Percentiles rank a stretch among this genome's conserved stretches.
phyloP scores from a whole-genome alignment of 1,284 basidiomycete genomes.

The Omphalotus olearius region DNA sequence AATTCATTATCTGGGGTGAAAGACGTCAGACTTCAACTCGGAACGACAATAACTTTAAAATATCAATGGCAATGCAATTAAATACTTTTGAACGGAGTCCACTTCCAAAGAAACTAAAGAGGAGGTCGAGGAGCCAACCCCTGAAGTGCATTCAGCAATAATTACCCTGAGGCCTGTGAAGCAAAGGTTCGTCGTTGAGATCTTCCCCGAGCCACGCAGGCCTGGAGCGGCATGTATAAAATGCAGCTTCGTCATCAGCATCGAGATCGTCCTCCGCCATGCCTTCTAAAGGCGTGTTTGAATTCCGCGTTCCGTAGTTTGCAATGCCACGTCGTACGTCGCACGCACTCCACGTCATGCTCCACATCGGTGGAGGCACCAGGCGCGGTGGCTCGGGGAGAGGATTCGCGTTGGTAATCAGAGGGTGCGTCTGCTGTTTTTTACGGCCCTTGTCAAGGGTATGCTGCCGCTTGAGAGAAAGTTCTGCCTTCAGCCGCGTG shows the following conservation, averaged over 20 bases:
- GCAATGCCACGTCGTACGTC: neutral
- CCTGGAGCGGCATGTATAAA: slow-evolving; percentile 3
- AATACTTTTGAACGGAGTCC: too few relatives aligned
- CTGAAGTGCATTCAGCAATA: neutral
- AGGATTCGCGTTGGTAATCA: slow-evolving; percentile 2
- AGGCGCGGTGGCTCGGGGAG: slow-evolving; percentile 7
- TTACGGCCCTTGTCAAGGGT: slow-evolving; percentile 11
- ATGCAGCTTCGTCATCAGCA: slow-evolving; percentile 1
- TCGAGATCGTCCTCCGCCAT: neutral
- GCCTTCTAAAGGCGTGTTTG: neutral
- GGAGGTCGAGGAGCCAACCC: too few relatives aligned
- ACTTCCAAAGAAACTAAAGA: too few relatives aligned
- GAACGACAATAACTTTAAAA: too few relatives aligned
- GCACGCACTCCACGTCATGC: neutral
- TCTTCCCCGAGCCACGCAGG: slow-evolving; percentile 1
- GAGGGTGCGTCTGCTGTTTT: neutral
- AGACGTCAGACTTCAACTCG: too few relatives aligned
- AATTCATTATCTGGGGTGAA: too few relatives aligned
- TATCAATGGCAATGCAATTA: too few relatives aligned
- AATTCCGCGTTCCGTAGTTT: neutral
- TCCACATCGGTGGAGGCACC: neutral
- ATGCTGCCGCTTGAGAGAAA: slow-evolving; percentile 20
- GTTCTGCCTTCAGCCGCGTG: slow-evolving; percentile 23
- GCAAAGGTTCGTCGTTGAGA: neutral
- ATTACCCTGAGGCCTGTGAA: neutral